These are phyloP conservation scores for Apiotrichum brassicae DNA, from an alignment of 1,284 basidiomycete genomes.

Conservation along the genomic window DNA sequence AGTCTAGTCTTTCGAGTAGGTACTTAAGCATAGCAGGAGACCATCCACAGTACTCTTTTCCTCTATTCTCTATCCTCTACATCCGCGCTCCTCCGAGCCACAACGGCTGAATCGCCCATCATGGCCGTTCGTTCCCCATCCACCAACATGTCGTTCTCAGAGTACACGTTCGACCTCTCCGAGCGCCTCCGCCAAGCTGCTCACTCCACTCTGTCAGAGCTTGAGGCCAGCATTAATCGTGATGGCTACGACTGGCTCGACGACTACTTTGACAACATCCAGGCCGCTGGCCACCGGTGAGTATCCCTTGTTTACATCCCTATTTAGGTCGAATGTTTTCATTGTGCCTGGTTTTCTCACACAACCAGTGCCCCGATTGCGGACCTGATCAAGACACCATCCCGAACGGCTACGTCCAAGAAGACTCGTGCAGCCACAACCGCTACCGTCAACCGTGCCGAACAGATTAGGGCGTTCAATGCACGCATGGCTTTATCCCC, in stretches of 20 bases:
- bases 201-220: constrained; percentile 23
- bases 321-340: not conserved
- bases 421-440: constrained; percentile 41
- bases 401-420: constrained; percentile 41
- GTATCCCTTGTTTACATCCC: not conserved
- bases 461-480: constrained; percentile 25
- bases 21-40: too few species aligned
- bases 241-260: constrained; percentile 45
- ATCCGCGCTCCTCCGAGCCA: too few species aligned
- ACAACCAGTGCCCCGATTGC: constrained; percentile 35
- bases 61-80: too few species aligned
- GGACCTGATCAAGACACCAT: constrained; percentile 46
- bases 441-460: constrained; percentile 16
- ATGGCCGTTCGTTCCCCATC: constrained; percentile 4
- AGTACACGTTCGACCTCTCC: constrained; percentile 34
- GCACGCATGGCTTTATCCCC: constrained; percentile 29
- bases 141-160: constrained; percentile 20
- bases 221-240: constrained; percentile 35
- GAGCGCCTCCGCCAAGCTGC: constrained; percentile 29
- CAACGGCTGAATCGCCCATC: not conserved
- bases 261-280: constrained; percentile 38
- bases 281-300: constrained; percentile 21
- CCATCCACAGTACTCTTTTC: too few species aligned
- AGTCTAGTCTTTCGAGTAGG: too few species aligned
- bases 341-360: not conserved